These are phyloP conservation scores for Colletotrichum agaves DNA, from an alignment of 2,329 filamentous ascomycete species.

Conservation along the genomic window DNA sequence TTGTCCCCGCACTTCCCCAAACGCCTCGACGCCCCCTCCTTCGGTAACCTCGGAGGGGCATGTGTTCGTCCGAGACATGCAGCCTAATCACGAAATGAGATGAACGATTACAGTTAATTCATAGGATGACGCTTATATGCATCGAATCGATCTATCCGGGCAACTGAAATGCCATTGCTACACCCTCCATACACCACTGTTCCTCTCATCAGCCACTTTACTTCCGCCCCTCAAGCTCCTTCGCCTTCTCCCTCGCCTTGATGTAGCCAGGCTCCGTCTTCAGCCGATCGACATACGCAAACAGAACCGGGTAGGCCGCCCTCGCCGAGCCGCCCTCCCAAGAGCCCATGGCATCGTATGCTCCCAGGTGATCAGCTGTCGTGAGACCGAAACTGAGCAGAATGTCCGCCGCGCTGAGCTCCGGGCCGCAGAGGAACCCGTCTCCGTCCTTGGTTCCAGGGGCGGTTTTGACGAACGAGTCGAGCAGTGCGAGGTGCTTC, in stretches of 20 bases:
- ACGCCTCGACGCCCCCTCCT: not conserved
- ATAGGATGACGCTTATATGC: no score
- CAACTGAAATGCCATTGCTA: no score
- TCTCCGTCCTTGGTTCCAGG: constrained; percentile 46
- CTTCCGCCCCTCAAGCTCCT: constrained; percentile 56
- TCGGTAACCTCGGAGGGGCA: not conserved
- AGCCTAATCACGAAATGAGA: not conserved
- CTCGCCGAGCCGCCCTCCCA: constrained; percentile 55
- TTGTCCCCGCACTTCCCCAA: constrained; percentile 5
- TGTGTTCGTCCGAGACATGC: not conserved
- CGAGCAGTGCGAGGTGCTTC: constrained; percentile 59
- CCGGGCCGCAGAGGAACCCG: constrained; percentile 59
- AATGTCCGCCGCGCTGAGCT: constrained; percentile 63
- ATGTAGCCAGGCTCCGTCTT: constrained; percentile 59
- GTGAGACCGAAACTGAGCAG: constrained; percentile 64
- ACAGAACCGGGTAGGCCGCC: constrained; percentile 54
- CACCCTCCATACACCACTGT: not conserved
- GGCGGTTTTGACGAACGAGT: constrained; percentile 59
- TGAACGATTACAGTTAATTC: not conserved
- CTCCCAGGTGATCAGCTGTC: constrained; percentile 47
- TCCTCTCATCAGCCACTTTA: not conserved
- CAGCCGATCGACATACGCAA: constrained; percentile 58
- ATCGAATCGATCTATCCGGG: no score
- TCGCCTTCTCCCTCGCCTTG: constrained; percentile 59
- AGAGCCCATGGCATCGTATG: constrained; percentile 52